Evolutionary conservation across 2,329 filamentous ascomycete species (phyloP).

Genomic region (Aureobasidium sp.): DNA sequence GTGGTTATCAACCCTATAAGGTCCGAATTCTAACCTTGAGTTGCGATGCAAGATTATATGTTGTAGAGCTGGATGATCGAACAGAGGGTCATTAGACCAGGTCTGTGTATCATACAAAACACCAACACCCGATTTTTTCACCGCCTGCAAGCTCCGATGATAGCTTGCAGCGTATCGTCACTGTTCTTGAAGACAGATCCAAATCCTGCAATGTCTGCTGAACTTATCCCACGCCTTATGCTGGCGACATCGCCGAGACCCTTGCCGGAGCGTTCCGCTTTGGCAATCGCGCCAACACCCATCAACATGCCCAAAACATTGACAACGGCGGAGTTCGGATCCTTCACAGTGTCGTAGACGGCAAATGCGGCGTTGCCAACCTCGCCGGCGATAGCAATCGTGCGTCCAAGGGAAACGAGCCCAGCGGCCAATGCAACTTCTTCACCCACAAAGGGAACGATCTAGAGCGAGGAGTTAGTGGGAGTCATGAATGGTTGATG

Average conservation of each 20-base stretch:
- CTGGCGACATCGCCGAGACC: conserved; percentile 9
- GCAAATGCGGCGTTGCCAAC: conserved; percentile 16
- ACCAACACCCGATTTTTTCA: background rate
- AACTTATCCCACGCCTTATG: conserved; percentile 6
- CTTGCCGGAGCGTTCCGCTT: conserved; percentile 6
- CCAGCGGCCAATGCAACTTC: conserved; percentile 13
- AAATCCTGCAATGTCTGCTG: background rate
- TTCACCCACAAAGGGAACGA: conserved; percentile 16
- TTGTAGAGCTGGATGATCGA: no score
- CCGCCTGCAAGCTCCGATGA: conserved; percentile 4
- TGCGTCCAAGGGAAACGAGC: conserved; percentile 5
- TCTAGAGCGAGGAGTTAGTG: conserved; percentile 4
- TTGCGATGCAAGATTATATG: no score
- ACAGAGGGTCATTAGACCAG: no score
- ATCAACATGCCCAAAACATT: conserved; percentile 18
- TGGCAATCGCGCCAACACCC: conserved; percentile 16
- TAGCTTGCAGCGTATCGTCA: conserved; percentile 13
- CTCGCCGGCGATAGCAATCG: conserved; percentile 15
- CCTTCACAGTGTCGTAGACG: conserved; percentile 17
- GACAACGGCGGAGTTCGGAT: conserved; percentile 14
- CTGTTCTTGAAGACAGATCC: conserved; percentile 9
- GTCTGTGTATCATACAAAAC: no score
- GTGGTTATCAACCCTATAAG: no score
- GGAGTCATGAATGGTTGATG: background rate
- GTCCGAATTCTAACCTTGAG: no score